Percentiles rank a stretch among this genome's conserved stretches.
phyloP scores from a whole-genome alignment of 2,329 filamentous ascomycete species.

The Aspergillus niger region DNA sequence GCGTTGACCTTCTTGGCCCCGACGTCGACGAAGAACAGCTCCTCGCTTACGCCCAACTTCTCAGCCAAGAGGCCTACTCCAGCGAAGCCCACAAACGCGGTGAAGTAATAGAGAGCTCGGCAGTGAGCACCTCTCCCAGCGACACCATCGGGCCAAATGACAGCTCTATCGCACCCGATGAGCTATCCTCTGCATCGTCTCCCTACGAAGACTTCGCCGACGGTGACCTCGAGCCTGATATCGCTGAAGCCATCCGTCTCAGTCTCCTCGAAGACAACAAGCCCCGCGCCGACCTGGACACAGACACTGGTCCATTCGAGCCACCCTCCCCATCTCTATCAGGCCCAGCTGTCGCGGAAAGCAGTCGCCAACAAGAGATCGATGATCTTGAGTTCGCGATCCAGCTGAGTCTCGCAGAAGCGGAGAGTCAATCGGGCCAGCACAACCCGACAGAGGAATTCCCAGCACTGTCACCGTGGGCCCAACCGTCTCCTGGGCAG shows the following conservation, averaged over 20 bases:
- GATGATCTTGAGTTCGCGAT: slow-evolving; percentile 64
- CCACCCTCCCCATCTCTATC: slow-evolving; percentile 14
- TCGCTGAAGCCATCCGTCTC: slow-evolving; percentile 64
- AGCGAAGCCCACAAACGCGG: slow-evolving; percentile 52
- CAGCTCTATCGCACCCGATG: slow-evolving; percentile 32
- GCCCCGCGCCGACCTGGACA: slow-evolving; percentile 22
- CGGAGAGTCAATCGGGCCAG: slow-evolving; percentile 56
- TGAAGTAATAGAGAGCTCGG: slow-evolving; percentile 45
- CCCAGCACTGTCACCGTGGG: slow-evolving; percentile 23
- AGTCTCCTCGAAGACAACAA: slow-evolving; percentile 45
- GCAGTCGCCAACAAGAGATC: slow-evolving; percentile 50
- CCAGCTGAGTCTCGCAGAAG: slow-evolving; percentile 63
- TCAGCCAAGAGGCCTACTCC: slow-evolving; percentile 61
- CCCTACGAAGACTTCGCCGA: slow-evolving; percentile 44
- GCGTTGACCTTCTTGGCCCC: slow-evolving; percentile 69
- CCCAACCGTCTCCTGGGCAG: slow-evolving; percentile 27
- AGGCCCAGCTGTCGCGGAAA: slow-evolving; percentile 27
- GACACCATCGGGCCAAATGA: slow-evolving; percentile 38
- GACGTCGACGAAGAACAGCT: slow-evolving; percentile 63
- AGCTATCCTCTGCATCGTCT: slow-evolving; percentile 40
- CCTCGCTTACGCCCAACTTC: slow-evolving; percentile 62
- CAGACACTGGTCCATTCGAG: slow-evolving; percentile 42
- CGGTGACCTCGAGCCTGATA: slow-evolving; percentile 58
- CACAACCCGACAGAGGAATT: slow-evolving; percentile 24
- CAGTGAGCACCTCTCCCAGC: slow-evolving; percentile 41